These are phyloP conservation scores for Tetracentron sinense DNA, from an alignment of 164 flowering plant genomes.

Conservation along the genomic window DNA sequence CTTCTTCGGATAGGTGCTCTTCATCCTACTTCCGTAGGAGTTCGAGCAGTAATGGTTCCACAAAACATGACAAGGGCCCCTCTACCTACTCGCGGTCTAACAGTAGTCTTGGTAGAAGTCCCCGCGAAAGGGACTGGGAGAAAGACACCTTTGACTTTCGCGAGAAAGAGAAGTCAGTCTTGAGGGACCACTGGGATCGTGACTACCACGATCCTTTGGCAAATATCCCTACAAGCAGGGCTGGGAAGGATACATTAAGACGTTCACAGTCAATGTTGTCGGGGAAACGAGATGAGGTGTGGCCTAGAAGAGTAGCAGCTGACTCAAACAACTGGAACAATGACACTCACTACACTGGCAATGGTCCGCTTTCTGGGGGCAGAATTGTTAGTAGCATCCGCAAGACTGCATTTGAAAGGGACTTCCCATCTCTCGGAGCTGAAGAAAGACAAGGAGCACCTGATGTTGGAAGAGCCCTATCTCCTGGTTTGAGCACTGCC, in stretches of 20 bases:
- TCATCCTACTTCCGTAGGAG: conserved; percentile 54
- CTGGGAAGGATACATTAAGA: conserved; percentile 47
- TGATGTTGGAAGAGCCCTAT: conserved; percentile 56
- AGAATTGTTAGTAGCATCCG: conserved; percentile 28
- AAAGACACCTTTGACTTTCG: conserved; percentile 22
- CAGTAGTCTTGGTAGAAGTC: conserved; percentile 67
- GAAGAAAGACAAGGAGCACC: conserved; percentile 57
- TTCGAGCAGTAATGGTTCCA: conserved; percentile 63
- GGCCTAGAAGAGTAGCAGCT: conserved; percentile 28
- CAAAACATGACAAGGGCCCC: conserved; percentile 37
- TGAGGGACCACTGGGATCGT: conserved; percentile 43
- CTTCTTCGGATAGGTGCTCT: conserved; percentile 43
- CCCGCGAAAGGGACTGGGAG: conserved; percentile 68
- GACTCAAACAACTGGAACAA: conserved; percentile 27
- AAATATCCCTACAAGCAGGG: conserved; percentile 30
- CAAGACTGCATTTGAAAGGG: conserved; percentile 57
- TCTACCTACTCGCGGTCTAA: conserved; percentile 31
- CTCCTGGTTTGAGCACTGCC: conserved; percentile 59
- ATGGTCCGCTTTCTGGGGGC: conserved; percentile 30
- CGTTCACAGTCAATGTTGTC: conserved; percentile 62
- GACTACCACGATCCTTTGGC: conserved; percentile 41
- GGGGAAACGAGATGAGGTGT: conserved; percentile 45
- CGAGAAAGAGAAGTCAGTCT: conserved; percentile 43
- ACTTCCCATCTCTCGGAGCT: conserved; percentile 62
- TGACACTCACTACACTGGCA: conserved; percentile 20